Percentiles rank a stretch among this genome's conserved stretches.
Conservation (phyloP, 768 basidiomycete species). For the Infundibulicybe gibba region DNA sequence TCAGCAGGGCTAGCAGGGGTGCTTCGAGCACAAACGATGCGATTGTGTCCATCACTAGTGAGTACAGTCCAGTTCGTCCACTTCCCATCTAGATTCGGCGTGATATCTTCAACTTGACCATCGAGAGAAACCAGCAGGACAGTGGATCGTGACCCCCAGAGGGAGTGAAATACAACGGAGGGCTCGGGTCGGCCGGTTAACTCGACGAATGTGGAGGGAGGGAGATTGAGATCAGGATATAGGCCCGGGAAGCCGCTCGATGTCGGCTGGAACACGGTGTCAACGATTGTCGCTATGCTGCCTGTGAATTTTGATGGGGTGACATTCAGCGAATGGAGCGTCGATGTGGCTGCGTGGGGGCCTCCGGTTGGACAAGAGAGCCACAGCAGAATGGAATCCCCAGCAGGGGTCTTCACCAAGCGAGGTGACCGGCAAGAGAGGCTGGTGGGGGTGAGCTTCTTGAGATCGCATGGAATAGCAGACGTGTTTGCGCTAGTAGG, state of each 20-base stretch:
- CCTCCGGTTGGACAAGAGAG: conserved; percentile 54
- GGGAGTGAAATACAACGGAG: conserved; percentile 37
- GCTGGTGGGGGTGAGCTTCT: conserved; percentile 38
- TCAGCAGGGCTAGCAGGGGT: conserved; percentile 42
- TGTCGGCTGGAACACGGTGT: conserved; percentile 34
- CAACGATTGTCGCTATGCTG: conserved; percentile 29
- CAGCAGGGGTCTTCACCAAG: conserved; percentile 30
- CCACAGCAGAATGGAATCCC: conserved; percentile 39
- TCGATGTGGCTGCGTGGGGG: conserved; percentile 53
- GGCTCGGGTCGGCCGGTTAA: conserved; percentile 45
- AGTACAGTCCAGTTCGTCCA: conserved; percentile 55
- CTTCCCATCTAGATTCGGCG: conserved; percentile 27
- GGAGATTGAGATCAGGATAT: conserved; percentile 48
- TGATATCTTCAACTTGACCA: conserved; percentile 42
- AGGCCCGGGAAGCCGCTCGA: conserved; percentile 56
- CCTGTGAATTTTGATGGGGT: conserved; percentile 6
- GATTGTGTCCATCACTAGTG: conserved; percentile 37
- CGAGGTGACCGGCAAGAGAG: conserved; percentile 61
- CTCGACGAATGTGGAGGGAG: conserved; percentile 34
- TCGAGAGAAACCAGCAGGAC: conserved; percentile 38
- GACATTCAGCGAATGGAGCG: conserved; percentile 44
- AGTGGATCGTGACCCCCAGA: conserved; percentile 51
- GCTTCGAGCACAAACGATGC: conserved; percentile 48
- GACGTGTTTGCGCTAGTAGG: conserved; percentile 5
- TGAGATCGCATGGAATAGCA: conserved; percentile 12